Percentiles rank a stretch among this genome's conserved stretches.
Evolutionary conservation across 345 rosid genomes (phyloP).

Genomic region (Salix purpurea): DNA sequence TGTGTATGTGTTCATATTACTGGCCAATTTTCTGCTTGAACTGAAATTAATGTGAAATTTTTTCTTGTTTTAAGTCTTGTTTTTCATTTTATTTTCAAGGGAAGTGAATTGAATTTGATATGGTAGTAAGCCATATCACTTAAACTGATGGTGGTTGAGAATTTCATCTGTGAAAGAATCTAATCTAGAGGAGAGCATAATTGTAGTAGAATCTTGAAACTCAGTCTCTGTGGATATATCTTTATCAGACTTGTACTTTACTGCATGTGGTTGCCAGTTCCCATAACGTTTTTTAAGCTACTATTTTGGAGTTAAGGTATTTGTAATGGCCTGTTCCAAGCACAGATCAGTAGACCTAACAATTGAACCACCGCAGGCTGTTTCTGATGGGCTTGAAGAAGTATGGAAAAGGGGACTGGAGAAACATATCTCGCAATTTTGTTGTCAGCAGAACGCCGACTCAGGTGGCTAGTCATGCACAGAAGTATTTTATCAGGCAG

Average conservation of each 20-base stretch:
- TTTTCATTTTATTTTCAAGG: neutral
- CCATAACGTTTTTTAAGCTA: neutral
- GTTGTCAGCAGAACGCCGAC: slow-evolving; percentile 30
- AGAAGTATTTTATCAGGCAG: slow-evolving; percentile 34
- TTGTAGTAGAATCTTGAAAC: slow-evolving; percentile 6
- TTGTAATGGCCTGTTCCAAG: neutral
- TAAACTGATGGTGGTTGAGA: neutral
- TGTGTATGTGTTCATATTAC: neutral
- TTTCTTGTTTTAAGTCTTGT: neutral
- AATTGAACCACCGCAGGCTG: slow-evolving; percentile 14
- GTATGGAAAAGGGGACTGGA: slow-evolving; percentile 36
- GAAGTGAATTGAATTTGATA: neutral
- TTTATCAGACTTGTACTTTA: neutral
- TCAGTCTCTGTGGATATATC: neutral
- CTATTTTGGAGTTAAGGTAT: neutral
- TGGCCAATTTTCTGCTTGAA: neutral
- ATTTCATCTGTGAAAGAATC: slow-evolving; percentile 1
- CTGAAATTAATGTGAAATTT: neutral
- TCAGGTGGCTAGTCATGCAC: slow-evolving; percentile 36
- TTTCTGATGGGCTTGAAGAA: slow-evolving; percentile 33
- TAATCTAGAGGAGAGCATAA: neutral
- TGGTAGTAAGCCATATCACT: neutral
- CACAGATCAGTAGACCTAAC: neutral
- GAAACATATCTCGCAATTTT: slow-evolving; percentile 29
- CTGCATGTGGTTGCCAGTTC: neutral